A percentile compares a stretch with the other conserved stretches of the same genome.
phyloP scores from a whole-genome alignment of 1,284 basidiomycete genomes.

The Trichosporon faecale region DNA sequence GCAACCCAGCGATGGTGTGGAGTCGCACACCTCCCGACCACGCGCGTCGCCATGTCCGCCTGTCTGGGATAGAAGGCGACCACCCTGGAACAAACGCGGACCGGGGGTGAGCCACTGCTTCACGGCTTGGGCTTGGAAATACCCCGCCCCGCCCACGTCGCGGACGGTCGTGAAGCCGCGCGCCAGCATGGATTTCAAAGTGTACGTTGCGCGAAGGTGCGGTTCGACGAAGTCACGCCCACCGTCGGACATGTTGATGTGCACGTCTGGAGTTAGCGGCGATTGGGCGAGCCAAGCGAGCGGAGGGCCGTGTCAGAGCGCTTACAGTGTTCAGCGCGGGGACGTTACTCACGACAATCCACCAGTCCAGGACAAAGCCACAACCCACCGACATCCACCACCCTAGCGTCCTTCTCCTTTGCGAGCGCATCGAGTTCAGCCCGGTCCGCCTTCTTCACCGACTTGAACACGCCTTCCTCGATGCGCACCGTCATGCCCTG shows the following conservation, averaged over 20 bases:
- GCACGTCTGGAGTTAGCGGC: slow-evolving; percentile 25
- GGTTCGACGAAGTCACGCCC: slow-evolving; percentile 21
- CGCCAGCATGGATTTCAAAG: slow-evolving; percentile 53
- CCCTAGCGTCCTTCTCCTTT: not conserved
- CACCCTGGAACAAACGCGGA: slow-evolving; percentile 26
- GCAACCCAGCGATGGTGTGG: not conserved
- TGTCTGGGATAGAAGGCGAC: slow-evolving; percentile 21
- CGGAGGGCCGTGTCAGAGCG: too few relatives aligned
- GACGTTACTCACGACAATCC: slow-evolving; percentile 26
- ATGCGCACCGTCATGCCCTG: slow-evolving; percentile 18
- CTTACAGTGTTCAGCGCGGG: too few relatives aligned
- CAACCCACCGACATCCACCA: slow-evolving; percentile 22
- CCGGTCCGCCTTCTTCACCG: not conserved
- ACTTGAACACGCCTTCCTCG: slow-evolving; percentile 21
- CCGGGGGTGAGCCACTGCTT: slow-evolving; percentile 29
- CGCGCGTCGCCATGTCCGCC: slow-evolving; percentile 26
- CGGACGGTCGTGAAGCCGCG: slow-evolving; percentile 58
- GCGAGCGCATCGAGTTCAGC: not conserved
- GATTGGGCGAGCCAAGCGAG: too few relatives aligned
- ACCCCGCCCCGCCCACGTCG: slow-evolving; percentile 42
- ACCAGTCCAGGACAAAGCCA: slow-evolving; percentile 28
- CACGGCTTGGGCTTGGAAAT: slow-evolving; percentile 24
- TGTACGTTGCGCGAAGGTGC: slow-evolving; percentile 42
- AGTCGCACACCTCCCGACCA: not conserved
- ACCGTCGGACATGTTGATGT: slow-evolving; percentile 30